These are phyloP conservation scores for Penicillium tannophilum DNA, from an alignment of 495 filamentous ascomycete species.

Conservation along the genomic window DNA sequence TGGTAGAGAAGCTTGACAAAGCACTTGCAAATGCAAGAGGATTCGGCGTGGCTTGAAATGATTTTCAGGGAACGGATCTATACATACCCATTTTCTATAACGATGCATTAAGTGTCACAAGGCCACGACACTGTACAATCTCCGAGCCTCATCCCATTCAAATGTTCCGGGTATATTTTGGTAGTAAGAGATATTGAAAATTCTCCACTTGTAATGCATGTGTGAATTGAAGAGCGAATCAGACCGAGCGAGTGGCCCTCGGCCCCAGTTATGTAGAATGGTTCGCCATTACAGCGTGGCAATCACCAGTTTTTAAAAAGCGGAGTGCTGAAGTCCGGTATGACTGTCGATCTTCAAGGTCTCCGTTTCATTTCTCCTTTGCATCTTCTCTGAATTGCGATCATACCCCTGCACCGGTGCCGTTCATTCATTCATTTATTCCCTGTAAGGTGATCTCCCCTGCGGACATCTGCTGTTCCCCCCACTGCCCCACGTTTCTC, in stretches of 20 bases:
- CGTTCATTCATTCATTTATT: background rate
- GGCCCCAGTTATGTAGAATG: background rate
- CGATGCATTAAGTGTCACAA: background rate
- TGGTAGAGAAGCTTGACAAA: constrained; percentile 73
- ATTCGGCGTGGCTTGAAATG: constrained; percentile 71
- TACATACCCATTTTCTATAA: constrained; percentile 21
- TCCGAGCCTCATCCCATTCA: background rate
- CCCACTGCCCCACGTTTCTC: constrained; percentile 26
- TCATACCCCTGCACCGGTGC: background rate
- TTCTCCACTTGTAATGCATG: background rate
- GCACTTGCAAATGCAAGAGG: constrained; percentile 89
- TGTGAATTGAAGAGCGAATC: background rate
- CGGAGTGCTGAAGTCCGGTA: constrained; percentile 9
- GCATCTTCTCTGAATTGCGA: background rate
- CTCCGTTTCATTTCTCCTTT: background rate
- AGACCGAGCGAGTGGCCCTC: background rate
- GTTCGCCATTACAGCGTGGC: constrained; percentile 8
- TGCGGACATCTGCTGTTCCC: background rate
- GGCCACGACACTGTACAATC: background rate
- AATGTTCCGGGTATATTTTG: background rate
- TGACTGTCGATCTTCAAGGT: background rate
- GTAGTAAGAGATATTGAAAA: background rate
- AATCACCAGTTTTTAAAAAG: constrained; percentile 4
- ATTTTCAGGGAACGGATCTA: constrained; percentile 17
- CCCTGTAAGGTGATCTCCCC: background rate